Evolutionary conservation across 2,329 filamentous ascomycete genomes (phyloP).

Genomic region (Sporothrix pallida): DNA sequence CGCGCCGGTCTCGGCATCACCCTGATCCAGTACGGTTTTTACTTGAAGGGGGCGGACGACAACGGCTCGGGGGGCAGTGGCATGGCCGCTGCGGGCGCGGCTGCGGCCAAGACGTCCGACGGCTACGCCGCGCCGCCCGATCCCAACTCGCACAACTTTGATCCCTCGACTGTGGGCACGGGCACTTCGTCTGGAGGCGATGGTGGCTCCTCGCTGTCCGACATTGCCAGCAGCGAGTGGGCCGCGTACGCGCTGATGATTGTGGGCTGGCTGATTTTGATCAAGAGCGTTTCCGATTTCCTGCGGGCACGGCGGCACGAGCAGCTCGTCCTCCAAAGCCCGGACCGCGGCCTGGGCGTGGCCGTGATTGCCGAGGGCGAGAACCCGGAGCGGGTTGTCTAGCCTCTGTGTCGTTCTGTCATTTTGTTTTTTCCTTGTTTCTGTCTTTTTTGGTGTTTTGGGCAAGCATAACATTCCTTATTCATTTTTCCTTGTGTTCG

Average conservation of each 20-base stretch:
- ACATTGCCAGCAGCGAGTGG: slow-evolving; percentile 81
- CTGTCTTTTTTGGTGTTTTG: neutral
- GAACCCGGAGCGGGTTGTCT: slow-evolving; percentile 76
- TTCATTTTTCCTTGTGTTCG: slow-evolving; percentile 10
- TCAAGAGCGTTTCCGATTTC: slow-evolving; percentile 91
- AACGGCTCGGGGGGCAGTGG: slow-evolving; percentile 41
- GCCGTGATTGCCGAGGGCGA: slow-evolving; percentile 89
- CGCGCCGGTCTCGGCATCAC: slow-evolving; percentile 93
- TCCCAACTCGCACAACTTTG: slow-evolving; percentile 88
- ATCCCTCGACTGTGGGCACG: slow-evolving; percentile 69
- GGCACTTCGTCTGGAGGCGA: slow-evolving; percentile 46
- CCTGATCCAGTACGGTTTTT: slow-evolving; percentile 94
- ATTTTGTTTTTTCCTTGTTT: neutral
- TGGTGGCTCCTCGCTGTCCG: slow-evolving; percentile 53
- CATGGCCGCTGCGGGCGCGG: slow-evolving; percentile 49
- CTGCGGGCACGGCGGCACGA: slow-evolving; percentile 87
- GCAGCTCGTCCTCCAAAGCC: slow-evolving; percentile 89
- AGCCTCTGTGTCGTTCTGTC: slow-evolving; percentile 37
- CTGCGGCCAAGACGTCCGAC: slow-evolving; percentile 53
- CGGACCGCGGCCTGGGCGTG: slow-evolving; percentile 82
- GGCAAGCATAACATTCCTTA: slow-evolving; percentile 8
- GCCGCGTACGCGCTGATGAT: slow-evolving; percentile 94
- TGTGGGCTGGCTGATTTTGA: slow-evolving; percentile 96
- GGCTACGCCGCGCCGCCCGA: slow-evolving; percentile 75
- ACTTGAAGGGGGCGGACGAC: slow-evolving; percentile 72